These are phyloP conservation scores for Ceratocystis variospora DNA, from an alignment of 2,329 filamentous ascomycete species.

Conservation along the genomic window DNA sequence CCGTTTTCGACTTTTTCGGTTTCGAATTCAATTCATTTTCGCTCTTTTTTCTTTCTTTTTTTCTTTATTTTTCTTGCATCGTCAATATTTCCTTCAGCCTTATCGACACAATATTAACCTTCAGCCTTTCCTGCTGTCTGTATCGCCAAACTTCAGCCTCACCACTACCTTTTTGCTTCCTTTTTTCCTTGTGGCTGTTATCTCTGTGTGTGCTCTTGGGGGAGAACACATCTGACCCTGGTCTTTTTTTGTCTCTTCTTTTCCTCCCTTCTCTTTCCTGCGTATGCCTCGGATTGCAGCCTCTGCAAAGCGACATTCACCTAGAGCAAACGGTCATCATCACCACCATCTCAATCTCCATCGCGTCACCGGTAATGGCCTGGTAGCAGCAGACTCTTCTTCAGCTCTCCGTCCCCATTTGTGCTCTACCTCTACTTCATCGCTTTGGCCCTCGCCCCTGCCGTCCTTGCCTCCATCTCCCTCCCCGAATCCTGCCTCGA, in stretches of 20 bases:
- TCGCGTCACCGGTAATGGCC: constrained; percentile 64
- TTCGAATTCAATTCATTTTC: neutral
- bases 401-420: constrained; percentile 27
- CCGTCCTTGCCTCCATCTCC: neutral
- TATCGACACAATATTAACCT: neutral
- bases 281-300: constrained; percentile 49
- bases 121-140: neutral
- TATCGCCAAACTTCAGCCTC: constrained; percentile 3
- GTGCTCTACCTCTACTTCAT: neutral
- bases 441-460: neutral
- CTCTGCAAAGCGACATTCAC: constrained; percentile 48
- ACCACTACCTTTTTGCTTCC: constrained; percentile 4
- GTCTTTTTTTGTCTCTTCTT: neutral
- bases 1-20: neutral
- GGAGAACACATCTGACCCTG: neutral
- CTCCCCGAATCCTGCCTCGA: neutral
- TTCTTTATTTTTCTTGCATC: constrained; percentile 7
- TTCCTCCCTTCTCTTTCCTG: constrained; percentile 18
- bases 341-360: constrained; percentile 39
- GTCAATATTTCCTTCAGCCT: neutral
- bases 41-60: constrained; percentile 8
- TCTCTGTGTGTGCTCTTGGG: neutral
- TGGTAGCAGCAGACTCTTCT: constrained; percentile 41
- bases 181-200: neutral
- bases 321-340: constrained; percentile 26